Evolutionary conservation across 768 basidiomycete species (phyloP), one percentile per base, ranked within the genome.

Genomic region (Cyclocybe aegerita): DNA sequence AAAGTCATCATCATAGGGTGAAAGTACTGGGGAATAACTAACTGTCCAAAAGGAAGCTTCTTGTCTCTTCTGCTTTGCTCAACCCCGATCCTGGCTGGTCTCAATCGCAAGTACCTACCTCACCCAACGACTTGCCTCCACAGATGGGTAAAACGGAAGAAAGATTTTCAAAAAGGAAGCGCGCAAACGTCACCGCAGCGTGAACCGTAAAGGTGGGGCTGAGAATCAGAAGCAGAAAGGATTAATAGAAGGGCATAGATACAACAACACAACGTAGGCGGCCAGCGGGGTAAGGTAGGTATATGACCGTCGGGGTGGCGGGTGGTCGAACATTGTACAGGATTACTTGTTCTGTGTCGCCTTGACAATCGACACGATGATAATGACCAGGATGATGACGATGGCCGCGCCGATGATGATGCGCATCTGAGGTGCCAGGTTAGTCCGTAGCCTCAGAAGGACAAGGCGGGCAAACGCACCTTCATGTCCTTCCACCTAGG

Each of bases 401-500:
- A 99, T 87, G 47, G 90, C 93, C 40, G 89, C 78, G 50, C 87
- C 91, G 61, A 99, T 97, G 70, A 98, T 93, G 70, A 98, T 86
- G 71, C 94, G 85, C 96, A 97, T 97, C 90, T 95, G 38, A 8
- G 16, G 33, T 46, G 51, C 35, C 37, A 47, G 30, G 50, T 51
- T 11, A 56, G 60, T 16, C 15, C 15, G 34, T 14, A 34, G 40
- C 35, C 43, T 16, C 9, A 51, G 5, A 16, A 15, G 7, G 37
- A 59, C 12, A 15, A 6, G 39, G 39, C 50, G 5, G 54, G 49
- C 10, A 56, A 46, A 66, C 76, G 44, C 50, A 89, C 90, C 86
- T 93, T 93, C 90, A 93, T 93, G 68, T 97, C 94, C 69, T 97
- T 95, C 93, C 93, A 95, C 90, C 90, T 92, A 47, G 2, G n/a